These are phyloP conservation scores for Lactifluus volemus DNA, from an alignment of 768 basidiomycete genomes.

Conservation along the genomic window DNA sequence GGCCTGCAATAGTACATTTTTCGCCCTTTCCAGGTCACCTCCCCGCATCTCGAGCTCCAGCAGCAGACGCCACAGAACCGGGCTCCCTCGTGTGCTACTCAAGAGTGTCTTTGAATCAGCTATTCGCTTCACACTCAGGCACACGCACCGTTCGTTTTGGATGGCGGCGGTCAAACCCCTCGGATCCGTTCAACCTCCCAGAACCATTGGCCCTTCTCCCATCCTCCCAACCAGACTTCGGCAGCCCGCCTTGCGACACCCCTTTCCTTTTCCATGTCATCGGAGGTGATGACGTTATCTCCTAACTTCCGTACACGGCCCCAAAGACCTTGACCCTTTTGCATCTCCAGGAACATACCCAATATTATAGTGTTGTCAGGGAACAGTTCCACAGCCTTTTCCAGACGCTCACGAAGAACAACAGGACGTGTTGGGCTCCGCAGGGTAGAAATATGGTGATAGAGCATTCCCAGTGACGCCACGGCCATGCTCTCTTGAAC, in stretches of 20 bases:
- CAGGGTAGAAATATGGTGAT: slow-evolving; percentile 46
- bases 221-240: slow-evolving; percentile 75
- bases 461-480: slow-evolving; percentile 49
- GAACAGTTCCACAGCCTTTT: slow-evolving; percentile 46
- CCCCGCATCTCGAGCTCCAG: slow-evolving; percentile 69
- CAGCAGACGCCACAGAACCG: slow-evolving; percentile 62
- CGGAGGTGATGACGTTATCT: slow-evolving; percentile 32
- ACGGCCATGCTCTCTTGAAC: slow-evolving; percentile 49
- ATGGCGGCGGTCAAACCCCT: slow-evolving; percentile 50
- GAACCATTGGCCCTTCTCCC: slow-evolving; percentile 67
- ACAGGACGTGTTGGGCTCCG: slow-evolving; percentile 50
- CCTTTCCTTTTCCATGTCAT: slow-evolving; percentile 38
- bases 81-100: slow-evolving; percentile 54
- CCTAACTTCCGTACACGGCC: slow-evolving; percentile 53
- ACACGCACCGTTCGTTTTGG: slow-evolving; percentile 55
- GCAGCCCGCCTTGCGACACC: slow-evolving; percentile 47
- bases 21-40: slow-evolving; percentile 51
- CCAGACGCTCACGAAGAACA: slow-evolving; percentile 48
- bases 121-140: background rate
- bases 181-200: slow-evolving; percentile 64
- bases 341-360: slow-evolving; percentile 66
- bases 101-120: background rate
- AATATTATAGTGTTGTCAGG: slow-evolving; percentile 65
- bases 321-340: slow-evolving; percentile 74
- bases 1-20: slow-evolving; percentile 65